A percentile compares a stretch with the other conserved stretches of the same genome.
Evolutionary conservation across 495 filamentous ascomycete genomes (phyloP).

Genomic region (Endocarpon pusillum): DNA sequence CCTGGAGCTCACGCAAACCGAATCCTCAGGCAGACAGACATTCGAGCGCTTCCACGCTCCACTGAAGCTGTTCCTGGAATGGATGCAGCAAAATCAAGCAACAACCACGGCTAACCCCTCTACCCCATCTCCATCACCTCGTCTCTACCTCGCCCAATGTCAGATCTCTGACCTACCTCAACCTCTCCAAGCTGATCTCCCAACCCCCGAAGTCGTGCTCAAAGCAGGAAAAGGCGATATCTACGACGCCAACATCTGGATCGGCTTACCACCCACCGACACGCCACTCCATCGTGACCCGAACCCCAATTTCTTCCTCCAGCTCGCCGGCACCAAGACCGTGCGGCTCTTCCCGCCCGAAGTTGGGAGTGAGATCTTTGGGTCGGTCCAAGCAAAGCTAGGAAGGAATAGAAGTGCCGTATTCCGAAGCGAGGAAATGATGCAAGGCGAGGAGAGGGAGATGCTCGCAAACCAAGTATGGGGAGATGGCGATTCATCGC

Average conservation of each 20-base stretch:
- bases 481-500: conserved; percentile 20
- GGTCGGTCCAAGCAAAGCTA: conserved; percentile 30
- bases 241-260: conserved; percentile 75
- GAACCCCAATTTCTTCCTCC: conserved; percentile 84
- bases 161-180: conserved; percentile 47
- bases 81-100: conserved; percentile 22
- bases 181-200: conserved; percentile 44
- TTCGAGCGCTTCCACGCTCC: conserved; percentile 43
- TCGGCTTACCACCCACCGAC: conserved; percentile 68
- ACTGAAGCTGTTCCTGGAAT: conserved; percentile 38
- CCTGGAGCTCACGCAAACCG: conserved; percentile 33
- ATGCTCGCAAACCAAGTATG: conserved; percentile 54
- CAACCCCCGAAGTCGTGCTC: conserved; percentile 44
- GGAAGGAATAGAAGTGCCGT: conserved; percentile 25
- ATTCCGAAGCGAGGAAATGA: conserved; percentile 81
- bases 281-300: conserved; percentile 86
- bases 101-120: too few species aligned
- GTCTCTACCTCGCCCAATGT: conserved; percentile 75
- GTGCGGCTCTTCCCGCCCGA: conserved; percentile 52
- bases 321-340: conserved; percentile 56
- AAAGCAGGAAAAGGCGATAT: conserved; percentile 52
- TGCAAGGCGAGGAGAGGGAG: conserved; percentile 56
- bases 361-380: conserved; percentile 43
- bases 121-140: too few species aligned
- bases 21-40: conserved; percentile 2